Evolutionary conservation across 306 rosid genomes (phyloP), one percentile per base, ranked within the genome.

Genomic region (Ammopiptanthus mongolicus): DNA sequence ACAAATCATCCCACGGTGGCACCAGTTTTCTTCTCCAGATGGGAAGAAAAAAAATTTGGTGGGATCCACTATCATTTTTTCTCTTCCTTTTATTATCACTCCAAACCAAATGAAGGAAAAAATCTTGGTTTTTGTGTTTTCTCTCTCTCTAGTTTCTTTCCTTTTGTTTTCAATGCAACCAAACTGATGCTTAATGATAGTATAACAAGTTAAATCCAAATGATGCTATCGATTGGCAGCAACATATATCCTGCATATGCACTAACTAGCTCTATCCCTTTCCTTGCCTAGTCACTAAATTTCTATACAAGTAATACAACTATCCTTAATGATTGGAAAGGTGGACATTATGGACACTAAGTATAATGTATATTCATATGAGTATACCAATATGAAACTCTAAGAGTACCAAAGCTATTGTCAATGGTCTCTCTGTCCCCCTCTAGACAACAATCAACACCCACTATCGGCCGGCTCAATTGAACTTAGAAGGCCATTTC

Each of bases 391-490:
- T 62, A 61, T 62, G 14, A 55, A 69, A 79, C 65, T 69, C 68
- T 47, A 46, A 62, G 66, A 31, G n/a, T n/a, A n/a, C 70, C 34
- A 65, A 25, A 57, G 65, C 74, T 33, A 15, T 69, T 33, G 47
- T 5, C 47, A 34, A 70, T 60, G 74, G 18, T 50, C 11, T 74
- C 37, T 77, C 3, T 57, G 1, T 28, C 9, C 48, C 31, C 65
- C 31, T 53, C 11, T 57, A 0, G 55, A 33, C 41, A 22, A 6
- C 31, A 41, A 17, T 90, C 78, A 90, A 34, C 97, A 89, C 17
- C 92, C 92, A 64, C 88, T 92, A 69, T 91, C 82, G 15, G 91
- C 98, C 10, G 98, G 98, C 75, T 93, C 98, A 29, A 93, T 86
- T 50, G 98, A 80, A 70, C 98, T 93, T 19, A 88, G 69, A 76